Base-by-base conservation (phyloP, 768 basidiomycete species). In the Boletus speciosus region DNA sequence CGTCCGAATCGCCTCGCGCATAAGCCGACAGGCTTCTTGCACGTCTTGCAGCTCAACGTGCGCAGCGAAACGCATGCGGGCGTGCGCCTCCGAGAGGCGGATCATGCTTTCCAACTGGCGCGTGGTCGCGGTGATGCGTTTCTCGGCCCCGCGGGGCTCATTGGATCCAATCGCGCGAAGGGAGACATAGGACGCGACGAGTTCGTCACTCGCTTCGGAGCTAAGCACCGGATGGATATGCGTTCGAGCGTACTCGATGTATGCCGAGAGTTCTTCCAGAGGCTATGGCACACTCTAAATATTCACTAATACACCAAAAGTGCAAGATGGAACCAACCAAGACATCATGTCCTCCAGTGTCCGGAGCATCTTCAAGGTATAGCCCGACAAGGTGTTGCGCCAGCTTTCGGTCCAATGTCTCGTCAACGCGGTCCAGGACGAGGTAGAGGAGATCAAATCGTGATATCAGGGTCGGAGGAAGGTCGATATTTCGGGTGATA, bases 21-120 rank as follows among this genome's bases (percentile, higher is more conserved):
- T 98, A 61, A 99, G 81, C n/a, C 97, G 80, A 64, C 81, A 85
- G 1, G 96, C 94, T 71, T 98, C 97, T 57, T 80, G 77, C 31
- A 98, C 97, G 65, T 98, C 97, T 50, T 77, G 72, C 42, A 90
- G 73, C 65, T 95, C 91, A 37, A 99, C 96, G 49, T 81, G 80
- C n/a, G 84, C 78, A 19, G 88, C 88, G 70, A 97, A 88, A 0
- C 94, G 83, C 97, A 98, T 98, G 32, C 95, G 81, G 5, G 97
- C 95, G 67, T 99, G 97, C 1, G 90, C 97, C 72, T 99, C 97
- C 0, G 90, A 88, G 27, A 99, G 83, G 6, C 95, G 88, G 64
- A 99, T 97, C 84, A 99, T 91, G 61, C 87, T 90, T 72, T 99
- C 97, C 15, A 99, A 83, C 71, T 99, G 96, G 46, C 97, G 84